Base-by-base conservation (phyloP, 1,284 basidiomycete genomes). In the Papiliotrema nemorosa region DNA sequence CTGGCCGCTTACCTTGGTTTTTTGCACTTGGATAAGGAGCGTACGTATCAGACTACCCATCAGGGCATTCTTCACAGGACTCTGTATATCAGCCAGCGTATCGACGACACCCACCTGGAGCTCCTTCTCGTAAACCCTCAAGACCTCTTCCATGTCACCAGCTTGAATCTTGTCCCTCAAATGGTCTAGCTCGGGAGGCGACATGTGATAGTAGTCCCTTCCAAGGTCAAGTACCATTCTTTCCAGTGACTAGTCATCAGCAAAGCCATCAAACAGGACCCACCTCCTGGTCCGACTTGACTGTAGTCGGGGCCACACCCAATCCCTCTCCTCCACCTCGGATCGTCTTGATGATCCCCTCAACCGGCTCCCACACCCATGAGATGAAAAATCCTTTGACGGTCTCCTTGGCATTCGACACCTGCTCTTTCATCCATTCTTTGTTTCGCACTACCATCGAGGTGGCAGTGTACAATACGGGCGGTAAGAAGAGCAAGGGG, bases 21-120 rank as follows among this genome's bases (percentile, higher is more conserved):
- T 98, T 67, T 98, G 94, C 2, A 97, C 81, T 70, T 97, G 94
- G 49, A 98, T 88, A 52, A 98, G 84, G 29, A 93, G 76, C 0
- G 89, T 86, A 35, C 94, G 82, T 24, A 97, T 77, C 13, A 98
- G 80, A 13, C 86, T 87, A 4, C 94, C 94, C 3, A 80, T 77
- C 5, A 97, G 55, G 3, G 85, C 88, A 26, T 88, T 90, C 61
- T 82, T 85, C 50, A 97, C 66, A 0, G 94, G 96, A 21, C 77
- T 81, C 74, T 79, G 54, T 16, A 24, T 3, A 24, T 9, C 27
- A 26, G 50, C 37, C 36, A 43, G 22, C 33, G 26, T 16, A 18
- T 5, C 13, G n/a, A n/a, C 10, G 27, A 21, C 27, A 58, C 75
- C 49, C 39, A 77, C 77, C 63, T 85, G 87, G 74, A 98, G 89